Percentiles rank a stretch among this genome's conserved stretches.
Conservation (phyloP, 192 early-diverging fungal species). For the Obelidium mucronatum region DNA sequence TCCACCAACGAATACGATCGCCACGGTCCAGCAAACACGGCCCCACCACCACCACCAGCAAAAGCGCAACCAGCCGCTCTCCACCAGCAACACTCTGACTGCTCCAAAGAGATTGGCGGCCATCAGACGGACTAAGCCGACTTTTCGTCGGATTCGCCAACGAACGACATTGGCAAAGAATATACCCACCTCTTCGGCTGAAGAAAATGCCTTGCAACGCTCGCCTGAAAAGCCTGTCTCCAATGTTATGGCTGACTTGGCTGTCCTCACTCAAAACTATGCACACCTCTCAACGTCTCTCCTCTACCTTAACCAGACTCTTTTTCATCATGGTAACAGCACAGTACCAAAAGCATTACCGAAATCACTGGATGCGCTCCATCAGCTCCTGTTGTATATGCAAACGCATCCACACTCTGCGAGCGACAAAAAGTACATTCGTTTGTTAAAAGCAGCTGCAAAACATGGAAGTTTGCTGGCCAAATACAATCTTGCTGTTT, state of each 20-base stretch:
- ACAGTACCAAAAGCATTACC: neutral
- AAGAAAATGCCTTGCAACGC: no score
- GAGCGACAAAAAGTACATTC: neutral
- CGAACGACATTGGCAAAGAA: no score
- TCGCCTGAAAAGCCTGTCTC: neutral
- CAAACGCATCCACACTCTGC: neutral
- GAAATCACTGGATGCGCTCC: neutral
- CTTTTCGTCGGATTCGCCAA: no score
- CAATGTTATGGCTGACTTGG: neutral
- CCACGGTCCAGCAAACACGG: no score
- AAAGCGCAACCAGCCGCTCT: no score
- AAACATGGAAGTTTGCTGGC: slow-evolving; percentile 20
- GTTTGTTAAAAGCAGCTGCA: slow-evolving; percentile 3
- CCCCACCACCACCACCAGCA: no score
- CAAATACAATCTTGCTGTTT: slow-evolving; percentile 32
- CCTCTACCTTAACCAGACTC: neutral
- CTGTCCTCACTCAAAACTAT: slow-evolving; percentile 2
- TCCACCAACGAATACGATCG: no score
- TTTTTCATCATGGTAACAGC: neutral
- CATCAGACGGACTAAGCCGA: no score
- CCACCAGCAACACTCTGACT: no score
- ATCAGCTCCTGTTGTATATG: neutral
- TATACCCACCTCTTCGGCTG: no score
- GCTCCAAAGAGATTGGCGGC: no score
- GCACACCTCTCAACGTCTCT: neutral